Evolutionary conservation across 1,139 yeast species (phyloP), one percentile per base, ranked within the genome.

Genomic region (Protomyces arabidopsidicola): DNA sequence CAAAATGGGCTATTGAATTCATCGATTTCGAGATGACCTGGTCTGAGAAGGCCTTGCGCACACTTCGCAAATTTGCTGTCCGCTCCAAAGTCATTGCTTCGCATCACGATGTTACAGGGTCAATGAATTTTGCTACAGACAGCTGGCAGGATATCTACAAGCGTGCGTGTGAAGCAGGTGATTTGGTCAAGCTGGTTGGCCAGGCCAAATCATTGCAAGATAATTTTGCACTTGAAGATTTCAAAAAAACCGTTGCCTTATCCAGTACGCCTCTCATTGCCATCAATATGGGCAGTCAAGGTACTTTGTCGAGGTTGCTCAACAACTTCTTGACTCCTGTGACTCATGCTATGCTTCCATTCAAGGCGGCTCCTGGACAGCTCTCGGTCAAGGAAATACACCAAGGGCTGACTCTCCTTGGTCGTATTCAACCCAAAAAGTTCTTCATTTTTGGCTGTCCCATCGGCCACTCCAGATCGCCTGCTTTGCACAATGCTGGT

Each of bases 381-480:
- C 77, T 90, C 65, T 70, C 77, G 5, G 72, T 78, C 39, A 71
- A 70, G 60, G 83, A 88, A 71, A 84, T 89, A 69, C 85, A 90
- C 74, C 73, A 78, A 65, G 78, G 85, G 1, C 81, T 79, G 66
- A 72, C 82, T n/a, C 76, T 80, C 55, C 79, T 90, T 69, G 97
- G 97, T 39, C 75, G 81, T 57, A 64, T 71, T n/a, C 70, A 74
- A 1, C 72, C 78, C 12, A 82, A 85, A 77, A 80, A 83, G 67
- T 89, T 85, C 71, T 88, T 82, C 76, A 85, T 93, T 68, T 86
- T 86, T 68, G 98, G 98, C 3, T 78, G 80, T 18, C 98, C 98
- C 60, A 82, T 91, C 66, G 76, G 82, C 3, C 97, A 90, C 73
- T 90, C 98, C 1, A 83, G 90, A 72, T 90, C 97, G 1, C 98